These are phyloP conservation scores for Cercospora nicotianae DNA, from an alignment of 2,329 filamentous ascomycete species.

Conservation along the genomic window DNA sequence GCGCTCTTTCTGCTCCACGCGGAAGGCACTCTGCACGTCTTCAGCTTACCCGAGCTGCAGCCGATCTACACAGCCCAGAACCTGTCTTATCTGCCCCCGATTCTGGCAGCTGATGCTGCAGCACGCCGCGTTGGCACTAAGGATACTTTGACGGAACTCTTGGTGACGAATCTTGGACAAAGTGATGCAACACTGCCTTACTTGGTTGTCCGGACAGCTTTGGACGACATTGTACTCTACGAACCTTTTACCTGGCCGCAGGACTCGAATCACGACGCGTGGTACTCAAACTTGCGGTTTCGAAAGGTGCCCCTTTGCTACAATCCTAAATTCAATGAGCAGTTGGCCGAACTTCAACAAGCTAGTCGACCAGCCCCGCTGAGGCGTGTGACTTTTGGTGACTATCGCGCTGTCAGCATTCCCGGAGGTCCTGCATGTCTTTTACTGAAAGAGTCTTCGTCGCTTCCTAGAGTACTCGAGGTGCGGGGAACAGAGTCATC, in stretches of 20 bases:
- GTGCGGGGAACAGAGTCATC: conserved; percentile 12
- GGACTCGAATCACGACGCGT: conserved; percentile 27
- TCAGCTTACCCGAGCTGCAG: conserved; percentile 71
- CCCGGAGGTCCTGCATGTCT: conserved; percentile 78
- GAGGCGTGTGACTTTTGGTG: conserved; percentile 64
- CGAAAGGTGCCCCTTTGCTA: conserved; percentile 70
- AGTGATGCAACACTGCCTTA: conserved; percentile 68
- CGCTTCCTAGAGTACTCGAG: conserved; percentile 63
- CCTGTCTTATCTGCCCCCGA: conserved; percentile 73
- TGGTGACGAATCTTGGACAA: conserved; percentile 85
- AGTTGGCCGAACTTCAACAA: conserved; percentile 51
- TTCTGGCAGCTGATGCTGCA: conserved; percentile 70
- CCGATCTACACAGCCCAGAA: conserved; percentile 74
- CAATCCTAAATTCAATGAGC: conserved; percentile 59
- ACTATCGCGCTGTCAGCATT: conserved; percentile 79
- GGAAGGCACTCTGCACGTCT: conserved; percentile 71
- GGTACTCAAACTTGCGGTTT: conserved; percentile 67
- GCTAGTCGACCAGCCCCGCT: conserved; percentile 51
- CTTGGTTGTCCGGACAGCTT: conserved; percentile 74
- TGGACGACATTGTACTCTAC: conserved; percentile 84
- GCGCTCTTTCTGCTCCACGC: conserved; percentile 76
- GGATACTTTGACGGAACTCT: conserved; percentile 73
- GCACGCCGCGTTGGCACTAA: conserved; percentile 69
- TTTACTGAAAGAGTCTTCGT: conserved; percentile 77
- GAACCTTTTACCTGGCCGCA: conserved; percentile 64